These are phyloP conservation scores for Alnus rubra DNA, from an alignment of 306 rosid genomes.

Conservation along the genomic window DNA sequence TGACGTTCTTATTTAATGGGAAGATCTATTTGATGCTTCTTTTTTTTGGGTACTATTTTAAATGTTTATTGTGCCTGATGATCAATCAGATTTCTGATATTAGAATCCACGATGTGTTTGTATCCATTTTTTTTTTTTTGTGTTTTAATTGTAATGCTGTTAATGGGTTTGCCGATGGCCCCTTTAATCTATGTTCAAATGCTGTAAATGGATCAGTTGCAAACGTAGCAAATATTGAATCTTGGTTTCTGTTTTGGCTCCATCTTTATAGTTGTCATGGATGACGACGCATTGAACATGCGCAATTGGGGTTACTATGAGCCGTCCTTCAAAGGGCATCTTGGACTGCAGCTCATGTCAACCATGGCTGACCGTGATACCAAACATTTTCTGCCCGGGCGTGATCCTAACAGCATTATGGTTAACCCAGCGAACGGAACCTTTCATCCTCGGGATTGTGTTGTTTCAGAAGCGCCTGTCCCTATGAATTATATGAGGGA, in stretches of 20 bases:
- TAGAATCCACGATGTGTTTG: background rate
- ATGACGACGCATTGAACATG: constrained; percentile 89
- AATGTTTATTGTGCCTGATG: background rate
- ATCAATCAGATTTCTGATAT: background rate
- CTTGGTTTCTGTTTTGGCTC: constrained; percentile 28
- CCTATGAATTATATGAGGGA: constrained; percentile 72
- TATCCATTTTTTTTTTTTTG: background rate
- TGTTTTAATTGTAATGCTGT: background rate
- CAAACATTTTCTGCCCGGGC: constrained; percentile 68
- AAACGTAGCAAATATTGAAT: constrained; percentile 24
- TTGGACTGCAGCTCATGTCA: constrained; percentile 92
- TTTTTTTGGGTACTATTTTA: background rate
- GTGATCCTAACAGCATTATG: constrained; percentile 56
- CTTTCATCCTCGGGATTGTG: constrained; percentile 65
- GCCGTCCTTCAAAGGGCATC: constrained; percentile 77
- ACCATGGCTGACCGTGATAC: constrained; percentile 75
- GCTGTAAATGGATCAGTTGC: constrained; percentile 25
- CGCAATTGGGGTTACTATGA: constrained; percentile 97
- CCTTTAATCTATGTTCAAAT: background rate
- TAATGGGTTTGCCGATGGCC: constrained; percentile 5
- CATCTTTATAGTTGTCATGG: constrained; percentile 73
- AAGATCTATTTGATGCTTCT: constrained; percentile 19
- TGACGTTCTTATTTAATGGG: background rate
- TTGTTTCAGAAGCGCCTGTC: constrained; percentile 54
- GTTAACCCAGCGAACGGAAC: constrained; percentile 50